Evolutionary conservation across 768 basidiomycete species (phyloP).

Genomic region (Pleurotus djamor): DNA sequence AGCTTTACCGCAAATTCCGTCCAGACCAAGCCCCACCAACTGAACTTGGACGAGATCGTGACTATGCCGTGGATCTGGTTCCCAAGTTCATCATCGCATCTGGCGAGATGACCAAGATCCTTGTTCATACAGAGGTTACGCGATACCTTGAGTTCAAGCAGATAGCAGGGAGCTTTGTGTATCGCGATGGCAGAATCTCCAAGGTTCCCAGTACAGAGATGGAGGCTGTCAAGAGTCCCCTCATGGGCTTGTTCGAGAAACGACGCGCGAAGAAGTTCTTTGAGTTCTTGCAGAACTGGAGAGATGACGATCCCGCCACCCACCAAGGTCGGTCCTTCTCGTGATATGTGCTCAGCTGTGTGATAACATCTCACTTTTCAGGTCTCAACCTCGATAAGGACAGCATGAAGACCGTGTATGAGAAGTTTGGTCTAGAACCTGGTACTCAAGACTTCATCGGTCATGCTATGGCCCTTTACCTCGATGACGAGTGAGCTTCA

Average conservation of each 20-base stretch:
- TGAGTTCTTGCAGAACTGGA: slow-evolving; percentile 94
- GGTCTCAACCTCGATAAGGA: slow-evolving; percentile 88
- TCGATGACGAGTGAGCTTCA: slow-evolving; percentile 88
- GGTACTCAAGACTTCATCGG: slow-evolving; percentile 99
- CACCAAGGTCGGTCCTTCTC: slow-evolving; percentile 71
- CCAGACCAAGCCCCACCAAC: slow-evolving; percentile 70
- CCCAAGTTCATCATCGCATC: slow-evolving; percentile 99
- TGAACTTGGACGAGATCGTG: slow-evolving; percentile 93
- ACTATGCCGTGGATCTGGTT: slow-evolving; percentile 97
- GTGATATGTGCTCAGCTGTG: not conserved
- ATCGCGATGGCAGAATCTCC: slow-evolving; percentile 93
- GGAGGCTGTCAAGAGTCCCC: slow-evolving; percentile 91
- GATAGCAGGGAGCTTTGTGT: slow-evolving; percentile 97
- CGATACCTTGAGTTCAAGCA: slow-evolving; percentile 99
- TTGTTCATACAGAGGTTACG: slow-evolving; percentile 98
- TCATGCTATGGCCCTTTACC: slow-evolving; percentile 97
- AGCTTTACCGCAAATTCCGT: slow-evolving; percentile 98
- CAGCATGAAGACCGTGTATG: slow-evolving; percentile 92
- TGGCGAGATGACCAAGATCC: slow-evolving; percentile 95
- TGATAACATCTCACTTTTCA: slow-evolving; percentile 23
- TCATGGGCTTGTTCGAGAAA: slow-evolving; percentile 99
- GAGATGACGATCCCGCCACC: slow-evolving; percentile 91
- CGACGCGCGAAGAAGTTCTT: slow-evolving; percentile 98
- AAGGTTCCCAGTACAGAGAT: slow-evolving; percentile 98
- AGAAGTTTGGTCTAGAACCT: slow-evolving; percentile 94